Evolutionary conservation across 2,329 filamentous ascomycete genomes (phyloP).

Genomic region (Aspergillus persii): DNA sequence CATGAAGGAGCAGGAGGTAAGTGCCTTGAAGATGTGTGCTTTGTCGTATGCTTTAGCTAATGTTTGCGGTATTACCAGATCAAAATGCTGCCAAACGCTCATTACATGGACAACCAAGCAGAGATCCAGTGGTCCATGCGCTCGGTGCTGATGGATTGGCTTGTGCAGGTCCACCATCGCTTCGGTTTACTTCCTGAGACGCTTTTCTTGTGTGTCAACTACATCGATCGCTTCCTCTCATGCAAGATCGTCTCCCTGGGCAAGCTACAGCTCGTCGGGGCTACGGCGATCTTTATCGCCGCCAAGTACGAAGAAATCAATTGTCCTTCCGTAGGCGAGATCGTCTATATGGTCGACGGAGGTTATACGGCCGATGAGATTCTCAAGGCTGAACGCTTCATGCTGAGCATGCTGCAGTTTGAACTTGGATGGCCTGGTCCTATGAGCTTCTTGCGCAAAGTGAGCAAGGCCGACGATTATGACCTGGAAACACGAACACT

Average conservation of each 20-base stretch:
- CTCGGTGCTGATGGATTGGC: conserved; percentile 94
- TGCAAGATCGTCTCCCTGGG: conserved; percentile 91
- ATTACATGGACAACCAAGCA: conserved; percentile 97
- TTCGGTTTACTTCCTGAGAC: conserved; percentile 93
- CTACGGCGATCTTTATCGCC: conserved; percentile 91
- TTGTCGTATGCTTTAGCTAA: background rate
- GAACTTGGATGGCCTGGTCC: conserved; percentile 97
- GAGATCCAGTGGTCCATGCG: conserved; percentile 99
- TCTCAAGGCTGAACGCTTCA: conserved; percentile 94
- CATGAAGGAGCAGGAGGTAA: conserved; percentile 83
- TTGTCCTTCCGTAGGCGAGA: conserved; percentile 89
- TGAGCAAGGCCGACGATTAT: conserved; percentile 98
- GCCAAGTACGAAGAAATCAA: conserved; percentile 99
- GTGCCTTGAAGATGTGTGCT: conserved; percentile 20
- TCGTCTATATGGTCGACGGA: conserved; percentile 96
- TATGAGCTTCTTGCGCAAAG: conserved; percentile 94
- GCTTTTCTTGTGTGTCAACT: conserved; percentile 91
- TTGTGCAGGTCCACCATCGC: conserved; percentile 90
- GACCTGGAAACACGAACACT: conserved; percentile 92
- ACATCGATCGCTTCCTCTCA: conserved; percentile 93
- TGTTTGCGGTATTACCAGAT: conserved; percentile 47
- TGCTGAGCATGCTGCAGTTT: conserved; percentile 94
- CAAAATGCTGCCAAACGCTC: conserved; percentile 78
- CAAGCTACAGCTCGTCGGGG: conserved; percentile 93
- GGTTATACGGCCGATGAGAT: conserved; percentile 90